phyloP scores from a whole-genome alignment of 2,329 filamentous ascomycete species.

The Fusarium temperatum region DNA sequence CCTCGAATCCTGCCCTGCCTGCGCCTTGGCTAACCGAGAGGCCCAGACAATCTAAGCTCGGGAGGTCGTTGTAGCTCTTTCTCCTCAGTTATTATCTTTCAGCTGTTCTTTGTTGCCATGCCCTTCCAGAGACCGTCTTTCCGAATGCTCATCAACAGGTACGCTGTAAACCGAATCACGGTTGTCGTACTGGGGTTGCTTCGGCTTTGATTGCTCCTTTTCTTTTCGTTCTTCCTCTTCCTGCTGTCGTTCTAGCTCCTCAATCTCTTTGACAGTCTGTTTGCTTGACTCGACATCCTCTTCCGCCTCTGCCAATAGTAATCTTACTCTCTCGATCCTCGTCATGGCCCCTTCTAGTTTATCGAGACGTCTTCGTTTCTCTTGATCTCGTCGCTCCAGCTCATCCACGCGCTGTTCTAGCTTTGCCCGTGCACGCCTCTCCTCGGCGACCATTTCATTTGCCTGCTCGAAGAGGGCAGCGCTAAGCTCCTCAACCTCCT shows the following conservation, averaged over 20 bases:
- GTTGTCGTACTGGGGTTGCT: not conserved
- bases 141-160: not conserved
- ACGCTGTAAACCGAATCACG: constrained; percentile 2
- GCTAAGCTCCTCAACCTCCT: constrained; percentile 81
- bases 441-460: constrained; percentile 86
- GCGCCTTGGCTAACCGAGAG: not conserved
- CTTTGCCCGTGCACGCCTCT: constrained; percentile 74
- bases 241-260: constrained; percentile 29
- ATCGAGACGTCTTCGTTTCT: constrained; percentile 75
- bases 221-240: constrained; percentile 26
- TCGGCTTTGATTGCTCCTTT: constrained; percentile 6
- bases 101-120: not conserved
- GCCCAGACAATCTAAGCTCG: not conserved
- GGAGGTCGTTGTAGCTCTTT: not conserved
- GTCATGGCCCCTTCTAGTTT: constrained; percentile 75
- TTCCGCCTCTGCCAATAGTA: constrained; percentile 59
- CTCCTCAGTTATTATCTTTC: not conserved
- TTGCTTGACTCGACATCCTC: constrained; percentile 34
- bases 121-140: constrained; percentile 5
- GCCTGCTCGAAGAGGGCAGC: constrained; percentile 81
- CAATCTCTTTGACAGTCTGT: constrained; percentile 27
- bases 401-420: constrained; percentile 75
- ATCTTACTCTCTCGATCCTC: constrained; percentile 75
- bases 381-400: constrained; percentile 74
- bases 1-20: not conserved